Percentiles rank a stretch among this genome's conserved stretches.
phyloP scores from a whole-genome alignment of 176 grass and related monocot genomes.

The Rhynchospora tenuis region DNA sequence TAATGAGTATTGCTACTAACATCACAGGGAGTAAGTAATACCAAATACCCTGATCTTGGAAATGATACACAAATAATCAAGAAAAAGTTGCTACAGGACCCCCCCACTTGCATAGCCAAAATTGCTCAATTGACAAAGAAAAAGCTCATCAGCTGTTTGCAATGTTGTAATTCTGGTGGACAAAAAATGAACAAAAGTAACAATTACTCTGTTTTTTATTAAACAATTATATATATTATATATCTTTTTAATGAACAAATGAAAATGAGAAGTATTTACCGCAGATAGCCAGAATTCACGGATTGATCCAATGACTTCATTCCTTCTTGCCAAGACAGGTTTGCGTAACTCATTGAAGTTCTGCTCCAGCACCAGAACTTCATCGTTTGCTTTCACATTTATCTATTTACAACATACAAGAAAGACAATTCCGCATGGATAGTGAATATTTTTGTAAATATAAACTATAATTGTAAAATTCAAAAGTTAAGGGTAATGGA shows the following conservation, averaged over 20 bases:
- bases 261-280: conserved; percentile 31
- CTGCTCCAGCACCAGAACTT: conserved; percentile 88
- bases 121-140: conserved; percentile 10
- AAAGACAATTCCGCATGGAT: background rate
- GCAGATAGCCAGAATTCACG: conserved; percentile 88
- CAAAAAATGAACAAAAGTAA: background rate
- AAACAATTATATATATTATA: background rate
- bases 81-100: background rate
- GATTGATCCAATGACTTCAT: conserved; percentile 82
- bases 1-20: background rate
- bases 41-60: background rate
- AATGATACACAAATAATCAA: background rate
- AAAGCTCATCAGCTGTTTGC: conserved; percentile 7
- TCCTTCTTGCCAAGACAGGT: conserved; percentile 70
- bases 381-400: conserved; percentile 88
- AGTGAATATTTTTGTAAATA: conserved; percentile 11
- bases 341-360: conserved; percentile 90
- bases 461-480: background rate
- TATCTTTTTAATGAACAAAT: background rate
- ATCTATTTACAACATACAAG: conserved; percentile 38
- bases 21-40: background rate
- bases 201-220: background rate
- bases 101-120: background rate
- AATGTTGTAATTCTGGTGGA: conserved; percentile 4
- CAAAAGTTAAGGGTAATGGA: background rate